Conservation (phyloP, 2,329 filamentous ascomycete species). For the Colletotrichum shisoi region DNA sequence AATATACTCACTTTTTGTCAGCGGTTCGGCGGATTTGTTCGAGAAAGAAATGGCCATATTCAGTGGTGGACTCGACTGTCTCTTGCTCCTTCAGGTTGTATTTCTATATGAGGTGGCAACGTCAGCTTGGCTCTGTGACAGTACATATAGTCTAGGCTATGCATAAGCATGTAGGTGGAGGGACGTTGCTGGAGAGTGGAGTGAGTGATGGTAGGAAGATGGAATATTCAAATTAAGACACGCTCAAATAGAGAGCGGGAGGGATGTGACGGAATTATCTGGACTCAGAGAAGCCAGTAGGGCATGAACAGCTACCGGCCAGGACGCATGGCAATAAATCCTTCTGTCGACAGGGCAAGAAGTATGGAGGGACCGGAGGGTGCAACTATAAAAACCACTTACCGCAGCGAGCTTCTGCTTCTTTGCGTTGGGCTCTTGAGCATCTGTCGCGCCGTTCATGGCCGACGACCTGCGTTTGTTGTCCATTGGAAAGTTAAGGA, state of each 20-base stretch:
- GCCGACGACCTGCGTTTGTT: constrained; percentile 63
- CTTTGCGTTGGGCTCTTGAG: constrained; percentile 63
- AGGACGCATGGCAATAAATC: constrained; percentile 1
- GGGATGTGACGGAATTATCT: neutral
- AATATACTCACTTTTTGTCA: constrained; percentile 76
- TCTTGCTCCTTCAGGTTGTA: constrained; percentile 66
- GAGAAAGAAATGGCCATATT: constrained; percentile 75
- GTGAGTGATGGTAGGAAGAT: constrained; percentile 14
- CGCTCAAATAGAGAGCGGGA: neutral
- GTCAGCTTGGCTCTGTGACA: constrained; percentile 29
- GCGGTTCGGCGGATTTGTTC: constrained; percentile 77
- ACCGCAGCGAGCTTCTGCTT: constrained; percentile 63
- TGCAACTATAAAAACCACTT: constrained; percentile 44
- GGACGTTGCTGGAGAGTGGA: neutral
- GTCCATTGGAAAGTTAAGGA: constrained; percentile 54
- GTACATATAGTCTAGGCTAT: constrained; percentile 27
- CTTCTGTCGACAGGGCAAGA: constrained; percentile 43
- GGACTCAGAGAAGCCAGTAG: neutral
- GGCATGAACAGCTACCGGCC: constrained; percentile 7
- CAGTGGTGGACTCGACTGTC: constrained; percentile 72
- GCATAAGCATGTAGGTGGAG: constrained; percentile 11
- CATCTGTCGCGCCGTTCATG: constrained; percentile 56
- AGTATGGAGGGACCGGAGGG: constrained; percentile 7
- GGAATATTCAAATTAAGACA: constrained; percentile 8
- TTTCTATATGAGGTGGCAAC: constrained; percentile 45